Evolutionary conservation across 805 yeast genomes (phyloP).

Genomic region (Saccharomycopsis javanensis): DNA sequence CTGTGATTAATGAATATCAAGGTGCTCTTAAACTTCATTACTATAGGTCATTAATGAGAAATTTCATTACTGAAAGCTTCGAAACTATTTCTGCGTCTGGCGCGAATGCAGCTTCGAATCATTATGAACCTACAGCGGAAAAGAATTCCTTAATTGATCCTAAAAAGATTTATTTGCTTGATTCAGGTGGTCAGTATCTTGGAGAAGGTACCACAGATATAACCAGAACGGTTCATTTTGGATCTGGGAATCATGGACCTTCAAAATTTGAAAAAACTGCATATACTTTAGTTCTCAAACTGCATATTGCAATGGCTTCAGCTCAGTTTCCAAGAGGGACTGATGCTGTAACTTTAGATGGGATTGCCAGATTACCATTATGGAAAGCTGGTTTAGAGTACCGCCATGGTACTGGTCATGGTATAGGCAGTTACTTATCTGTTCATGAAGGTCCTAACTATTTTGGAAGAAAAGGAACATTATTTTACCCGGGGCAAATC

Average conservation of each 20-base stretch:
- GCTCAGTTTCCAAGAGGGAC: slow-evolving; percentile 46
- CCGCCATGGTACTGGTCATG: slow-evolving; percentile 59
- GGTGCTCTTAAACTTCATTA: slow-evolving; percentile 39
- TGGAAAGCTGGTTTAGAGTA: slow-evolving; percentile 52
- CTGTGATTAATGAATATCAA: slow-evolving; percentile 40
- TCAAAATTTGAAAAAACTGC: slow-evolving; percentile 35
- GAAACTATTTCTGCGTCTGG: slow-evolving; percentile 71
- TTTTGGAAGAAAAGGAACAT: slow-evolving; percentile 33
- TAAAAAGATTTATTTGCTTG: slow-evolving; percentile 42
- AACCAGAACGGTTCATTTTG: slow-evolving; percentile 49
- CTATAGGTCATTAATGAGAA: slow-evolving; percentile 33
- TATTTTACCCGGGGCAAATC: slow-evolving; percentile 42
- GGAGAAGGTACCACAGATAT: slow-evolving; percentile 55
- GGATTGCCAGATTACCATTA: slow-evolving; percentile 47
- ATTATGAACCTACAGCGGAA: slow-evolving; percentile 49
- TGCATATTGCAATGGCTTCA: slow-evolving; percentile 40
- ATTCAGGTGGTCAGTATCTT: slow-evolving; percentile 51
- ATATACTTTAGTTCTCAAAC: slow-evolving; percentile 51
- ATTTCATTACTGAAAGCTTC: slow-evolving; percentile 57
- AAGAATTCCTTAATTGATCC: slow-evolving; percentile 38
- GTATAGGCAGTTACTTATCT: slow-evolving; percentile 50
- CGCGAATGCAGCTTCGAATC: slow-evolving; percentile 68
- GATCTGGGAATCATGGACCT: slow-evolving; percentile 28
- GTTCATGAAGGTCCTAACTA: slow-evolving; percentile 57
- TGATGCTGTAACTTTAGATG: slow-evolving; percentile 45